Evolutionary conservation across 345 rosid genomes (phyloP).

Genomic region (Gynandropsis gynandra): DNA sequence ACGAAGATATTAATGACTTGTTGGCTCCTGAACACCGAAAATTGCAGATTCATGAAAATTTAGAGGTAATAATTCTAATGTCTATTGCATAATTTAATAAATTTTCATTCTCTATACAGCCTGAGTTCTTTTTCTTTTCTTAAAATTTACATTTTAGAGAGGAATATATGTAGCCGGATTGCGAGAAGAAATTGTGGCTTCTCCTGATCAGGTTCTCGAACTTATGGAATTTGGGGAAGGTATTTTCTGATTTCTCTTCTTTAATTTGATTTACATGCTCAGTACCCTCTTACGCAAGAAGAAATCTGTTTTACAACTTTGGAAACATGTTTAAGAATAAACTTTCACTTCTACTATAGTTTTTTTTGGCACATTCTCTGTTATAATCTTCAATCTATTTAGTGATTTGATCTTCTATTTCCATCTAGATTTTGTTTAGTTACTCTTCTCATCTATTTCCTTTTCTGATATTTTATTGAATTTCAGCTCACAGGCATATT

Average conservation of each 20-base stretch:
- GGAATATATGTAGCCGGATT: slow-evolving; percentile 95
- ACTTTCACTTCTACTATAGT: slow-evolving; percentile 1
- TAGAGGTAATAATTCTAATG: slow-evolving; percentile 45
- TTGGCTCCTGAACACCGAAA: slow-evolving; percentile 90
- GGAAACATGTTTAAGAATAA: no score
- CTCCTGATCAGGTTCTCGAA: slow-evolving; percentile 85
- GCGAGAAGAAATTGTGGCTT: slow-evolving; percentile 88
- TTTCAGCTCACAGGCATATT: slow-evolving; percentile 90
- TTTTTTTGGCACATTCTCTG: neutral
- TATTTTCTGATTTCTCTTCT: slow-evolving; percentile 23
- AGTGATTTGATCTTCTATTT: neutral
- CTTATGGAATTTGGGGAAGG: slow-evolving; percentile 92
- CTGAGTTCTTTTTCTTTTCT: slow-evolving; percentile 13
- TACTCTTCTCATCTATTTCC: slow-evolving; percentile 9
- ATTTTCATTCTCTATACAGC: neutral
- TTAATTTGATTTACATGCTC: neutral
- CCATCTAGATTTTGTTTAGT: slow-evolving; percentile 1
- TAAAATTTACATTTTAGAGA: slow-evolving; percentile 37
- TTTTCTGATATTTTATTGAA: no score
- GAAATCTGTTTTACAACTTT: neutral
- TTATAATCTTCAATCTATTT: neutral
- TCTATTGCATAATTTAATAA: neutral
- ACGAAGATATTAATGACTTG: slow-evolving; percentile 88
- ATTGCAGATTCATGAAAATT: slow-evolving; percentile 83
- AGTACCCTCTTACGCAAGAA: neutral